phyloP scores from a whole-genome alignment of 75 land plant species.

The Cunninghamia lanceolata region DNA sequence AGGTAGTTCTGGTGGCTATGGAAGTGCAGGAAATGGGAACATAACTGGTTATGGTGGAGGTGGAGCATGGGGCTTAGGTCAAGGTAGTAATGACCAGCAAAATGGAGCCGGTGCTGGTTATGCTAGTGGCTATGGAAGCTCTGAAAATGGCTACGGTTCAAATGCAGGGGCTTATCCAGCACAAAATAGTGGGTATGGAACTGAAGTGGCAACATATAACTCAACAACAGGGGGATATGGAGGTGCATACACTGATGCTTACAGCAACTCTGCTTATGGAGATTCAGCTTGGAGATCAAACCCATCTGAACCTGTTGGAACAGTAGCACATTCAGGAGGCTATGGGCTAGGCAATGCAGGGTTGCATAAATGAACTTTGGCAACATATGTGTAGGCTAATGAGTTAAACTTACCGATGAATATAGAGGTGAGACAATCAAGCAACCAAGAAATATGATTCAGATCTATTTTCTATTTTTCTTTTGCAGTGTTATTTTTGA shows the following conservation, averaged over 20 bases:
- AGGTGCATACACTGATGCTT: slow-evolving; percentile 52
- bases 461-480: not conserved
- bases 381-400: not conserved
- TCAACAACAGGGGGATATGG: slow-evolving; percentile 18
- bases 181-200: slow-evolving; percentile 18
- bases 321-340: slow-evolving; percentile 43
- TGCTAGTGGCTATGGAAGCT: slow-evolving; percentile 55
- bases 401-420: not conserved
- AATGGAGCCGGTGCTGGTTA: slow-evolving; percentile 42
- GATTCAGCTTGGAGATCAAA: slow-evolving; percentile 60
- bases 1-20: slow-evolving; percentile 53
- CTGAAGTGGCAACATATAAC: slow-evolving; percentile 24
- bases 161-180: slow-evolving; percentile 29
- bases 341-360: slow-evolving; percentile 49
- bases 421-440: not conserved
- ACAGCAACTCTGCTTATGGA: slow-evolving; percentile 54
- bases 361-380: not conserved
- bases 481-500: not conserved
- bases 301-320: slow-evolving; percentile 50
- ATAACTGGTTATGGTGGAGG: slow-evolving; percentile 19
- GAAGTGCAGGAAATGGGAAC: slow-evolving; percentile 36
- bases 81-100: slow-evolving; percentile 51
- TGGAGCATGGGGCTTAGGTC: slow-evolving; percentile 55
- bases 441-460: too few species aligned
- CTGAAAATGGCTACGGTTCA: slow-evolving; percentile 48